Evolutionary conservation across 768 basidiomycete species (phyloP).

Genomic region (Lactarius sp.): DNA sequence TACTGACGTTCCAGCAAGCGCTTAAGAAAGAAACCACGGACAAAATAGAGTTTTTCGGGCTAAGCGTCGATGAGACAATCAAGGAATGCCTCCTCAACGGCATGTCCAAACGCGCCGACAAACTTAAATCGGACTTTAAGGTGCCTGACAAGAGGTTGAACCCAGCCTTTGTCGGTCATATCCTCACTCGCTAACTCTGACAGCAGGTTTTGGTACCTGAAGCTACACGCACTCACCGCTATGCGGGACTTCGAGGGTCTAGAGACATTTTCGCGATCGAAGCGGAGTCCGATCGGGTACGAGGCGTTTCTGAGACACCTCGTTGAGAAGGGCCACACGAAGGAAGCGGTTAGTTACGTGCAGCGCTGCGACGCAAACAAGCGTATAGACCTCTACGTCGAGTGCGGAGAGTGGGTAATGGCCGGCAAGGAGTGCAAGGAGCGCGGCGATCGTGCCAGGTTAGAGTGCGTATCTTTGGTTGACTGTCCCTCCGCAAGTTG

Average conservation of each 20-base stretch:
- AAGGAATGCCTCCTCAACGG: slow-evolving; percentile 70
- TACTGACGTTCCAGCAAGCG: slow-evolving; percentile 80
- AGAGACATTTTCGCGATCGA: slow-evolving; percentile 80
- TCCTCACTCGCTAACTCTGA: neutral
- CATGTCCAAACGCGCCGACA: slow-evolving; percentile 84
- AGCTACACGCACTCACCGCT: slow-evolving; percentile 77
- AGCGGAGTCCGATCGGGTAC: slow-evolving; percentile 92
- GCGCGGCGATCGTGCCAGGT: slow-evolving; percentile 71
- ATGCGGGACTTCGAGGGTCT: slow-evolving; percentile 81
- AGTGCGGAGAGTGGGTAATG: slow-evolving; percentile 85
- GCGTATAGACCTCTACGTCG: slow-evolving; percentile 81
- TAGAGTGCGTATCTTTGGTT: slow-evolving; percentile 57
- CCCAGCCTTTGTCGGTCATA: neutral
- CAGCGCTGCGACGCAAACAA: slow-evolving; percentile 78
- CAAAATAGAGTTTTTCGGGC: slow-evolving; percentile 74
- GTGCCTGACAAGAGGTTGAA: slow-evolving; percentile 89
- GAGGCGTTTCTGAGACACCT: slow-evolving; percentile 84
- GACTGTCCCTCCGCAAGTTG: slow-evolving; percentile 11
- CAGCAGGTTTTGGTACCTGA: slow-evolving; percentile 87
- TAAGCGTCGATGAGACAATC: slow-evolving; percentile 86
- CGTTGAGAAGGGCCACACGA: slow-evolving; percentile 63
- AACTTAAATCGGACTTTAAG: slow-evolving; percentile 83
- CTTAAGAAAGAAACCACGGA: slow-evolving; percentile 82
- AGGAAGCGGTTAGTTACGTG: slow-evolving; percentile 76
- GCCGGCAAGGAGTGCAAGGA: slow-evolving; percentile 91